A percentile compares a stretch with the other conserved stretches of the same genome.
Evolutionary conservation across 176 grass and related monocot genomes (phyloP).

Genomic region (Triticum timopheevii): DNA sequence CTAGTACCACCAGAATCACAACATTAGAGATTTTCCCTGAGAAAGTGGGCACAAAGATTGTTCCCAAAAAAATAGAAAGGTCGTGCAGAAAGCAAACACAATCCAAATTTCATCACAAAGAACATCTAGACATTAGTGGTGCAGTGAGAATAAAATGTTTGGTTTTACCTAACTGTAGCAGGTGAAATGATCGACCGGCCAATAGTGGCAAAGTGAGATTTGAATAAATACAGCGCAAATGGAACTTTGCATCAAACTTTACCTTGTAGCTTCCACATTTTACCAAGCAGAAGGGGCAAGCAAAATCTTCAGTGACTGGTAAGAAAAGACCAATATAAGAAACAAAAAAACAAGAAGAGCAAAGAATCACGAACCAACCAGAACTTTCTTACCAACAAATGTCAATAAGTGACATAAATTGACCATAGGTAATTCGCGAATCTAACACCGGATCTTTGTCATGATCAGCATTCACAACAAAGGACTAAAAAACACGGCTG

Average conservation of each 20-base stretch:
- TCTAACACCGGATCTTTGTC: background rate
- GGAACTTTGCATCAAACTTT: slow-evolving; percentile 31
- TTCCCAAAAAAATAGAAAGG: background rate
- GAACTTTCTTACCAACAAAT: slow-evolving; percentile 9
- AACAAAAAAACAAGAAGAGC: background rate
- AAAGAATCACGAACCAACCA: slow-evolving; percentile 20
- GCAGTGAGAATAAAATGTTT: background rate
- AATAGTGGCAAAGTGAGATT: background rate
- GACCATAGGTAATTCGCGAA: background rate
- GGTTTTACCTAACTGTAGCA: slow-evolving; percentile 14
- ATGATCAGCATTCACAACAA: slow-evolving; percentile 5
- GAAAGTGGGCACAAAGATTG: background rate
- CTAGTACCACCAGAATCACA: slow-evolving; percentile 42
- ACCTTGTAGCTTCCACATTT: slow-evolving; percentile 95
- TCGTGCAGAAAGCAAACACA: background rate
- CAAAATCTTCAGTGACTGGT: slow-evolving; percentile 98
- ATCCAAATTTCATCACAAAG: background rate
- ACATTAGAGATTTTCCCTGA: slow-evolving; percentile 25
- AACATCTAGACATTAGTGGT: background rate
- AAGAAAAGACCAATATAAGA: slow-evolving; percentile 36
- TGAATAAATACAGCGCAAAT: slow-evolving; percentile 5
- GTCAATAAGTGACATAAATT: background rate
- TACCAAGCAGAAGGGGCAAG: slow-evolving; percentile 92
- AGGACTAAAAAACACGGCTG: background rate
- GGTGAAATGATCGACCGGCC: slow-evolving; percentile 13